phyloP scores from a whole-genome alignment of 441 rosid species.

The Flueggea neowawraea region DNA sequence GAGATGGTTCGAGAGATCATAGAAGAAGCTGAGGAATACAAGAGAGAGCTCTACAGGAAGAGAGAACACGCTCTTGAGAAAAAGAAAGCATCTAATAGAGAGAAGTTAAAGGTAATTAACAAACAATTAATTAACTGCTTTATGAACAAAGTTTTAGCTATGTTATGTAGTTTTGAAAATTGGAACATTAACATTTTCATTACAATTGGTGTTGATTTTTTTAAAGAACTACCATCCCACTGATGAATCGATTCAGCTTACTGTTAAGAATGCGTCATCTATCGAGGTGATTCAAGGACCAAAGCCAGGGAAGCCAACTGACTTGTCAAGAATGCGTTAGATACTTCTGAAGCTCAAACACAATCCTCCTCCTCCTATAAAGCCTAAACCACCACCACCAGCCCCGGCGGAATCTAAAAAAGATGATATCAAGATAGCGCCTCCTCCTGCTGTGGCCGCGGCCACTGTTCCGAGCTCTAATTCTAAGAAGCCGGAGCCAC shows the following conservation, averaged over 20 bases:
- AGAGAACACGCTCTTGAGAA: conserved; percentile 44
- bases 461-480: conserved; percentile 12
- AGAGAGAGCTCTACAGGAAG: conserved; percentile 61
- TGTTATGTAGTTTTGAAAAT: too few relatives aligned
- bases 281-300: conserved; percentile 71
- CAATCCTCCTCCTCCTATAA: conserved; percentile 76
- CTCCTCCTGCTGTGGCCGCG: conserved; percentile 6
- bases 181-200: too few relatives aligned
- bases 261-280: conserved; percentile 31
- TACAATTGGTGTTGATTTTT: too few relatives aligned
- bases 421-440: conserved; percentile 19
- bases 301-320: conserved; percentile 93
- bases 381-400: conserved; percentile 47
- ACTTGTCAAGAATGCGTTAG: conserved; percentile 82
- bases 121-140: neutral
- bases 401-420: conserved; percentile 29
- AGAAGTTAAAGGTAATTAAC: conserved; percentile 54
- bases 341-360: conserved; percentile 71
- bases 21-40: conserved; percentile 68
- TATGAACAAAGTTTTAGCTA: neutral
- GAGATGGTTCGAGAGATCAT: conserved; percentile 64
- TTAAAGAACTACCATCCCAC: too few relatives aligned
- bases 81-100: conserved; percentile 59
- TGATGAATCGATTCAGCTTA: too few relatives aligned
- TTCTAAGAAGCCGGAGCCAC: conserved; percentile 18